Conservation (phyloP, 345 rosid genomes). For the Populus davidiana region DNA sequence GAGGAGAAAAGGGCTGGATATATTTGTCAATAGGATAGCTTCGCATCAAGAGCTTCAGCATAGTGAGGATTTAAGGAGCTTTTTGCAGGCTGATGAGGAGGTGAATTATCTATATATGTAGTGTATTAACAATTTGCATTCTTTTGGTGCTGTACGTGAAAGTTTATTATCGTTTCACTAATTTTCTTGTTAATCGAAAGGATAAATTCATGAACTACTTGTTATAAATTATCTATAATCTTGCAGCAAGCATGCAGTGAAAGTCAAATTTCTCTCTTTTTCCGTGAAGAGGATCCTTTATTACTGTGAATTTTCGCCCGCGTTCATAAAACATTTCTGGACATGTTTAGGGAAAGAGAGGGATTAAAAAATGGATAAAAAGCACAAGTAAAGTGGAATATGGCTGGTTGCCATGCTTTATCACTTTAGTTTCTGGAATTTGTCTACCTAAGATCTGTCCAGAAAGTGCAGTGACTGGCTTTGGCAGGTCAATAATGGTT, state of each 20-base stretch:
- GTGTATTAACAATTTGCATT: neutral
- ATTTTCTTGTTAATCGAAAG: neutral
- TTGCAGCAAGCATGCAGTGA: neutral
- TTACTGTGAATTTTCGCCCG: neutral
- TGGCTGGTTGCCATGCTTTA: neutral
- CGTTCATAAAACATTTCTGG: neutral
- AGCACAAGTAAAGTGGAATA: neutral
- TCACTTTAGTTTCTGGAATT: neutral
- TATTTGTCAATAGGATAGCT: constrained; percentile 88
- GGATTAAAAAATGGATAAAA: neutral
- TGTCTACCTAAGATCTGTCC: neutral
- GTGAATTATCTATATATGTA: constrained; percentile 25
- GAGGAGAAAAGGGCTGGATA: constrained; percentile 87
- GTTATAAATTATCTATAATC: too few relatives aligned
- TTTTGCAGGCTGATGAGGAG: constrained; percentile 98
- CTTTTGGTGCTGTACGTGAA: neutral
- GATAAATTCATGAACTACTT: too few relatives aligned
- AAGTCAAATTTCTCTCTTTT: neutral
- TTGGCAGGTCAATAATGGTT: neutral
- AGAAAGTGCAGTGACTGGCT: neutral
- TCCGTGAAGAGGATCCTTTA: neutral
- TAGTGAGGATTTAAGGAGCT: constrained; percentile 90
- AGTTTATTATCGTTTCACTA: neutral
- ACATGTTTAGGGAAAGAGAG: neutral
- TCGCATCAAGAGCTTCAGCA: constrained; percentile 79